These are phyloP conservation scores for Aspergillus steynii DNA, from an alignment of 495 filamentous ascomycete species.

Conservation along the genomic window DNA sequence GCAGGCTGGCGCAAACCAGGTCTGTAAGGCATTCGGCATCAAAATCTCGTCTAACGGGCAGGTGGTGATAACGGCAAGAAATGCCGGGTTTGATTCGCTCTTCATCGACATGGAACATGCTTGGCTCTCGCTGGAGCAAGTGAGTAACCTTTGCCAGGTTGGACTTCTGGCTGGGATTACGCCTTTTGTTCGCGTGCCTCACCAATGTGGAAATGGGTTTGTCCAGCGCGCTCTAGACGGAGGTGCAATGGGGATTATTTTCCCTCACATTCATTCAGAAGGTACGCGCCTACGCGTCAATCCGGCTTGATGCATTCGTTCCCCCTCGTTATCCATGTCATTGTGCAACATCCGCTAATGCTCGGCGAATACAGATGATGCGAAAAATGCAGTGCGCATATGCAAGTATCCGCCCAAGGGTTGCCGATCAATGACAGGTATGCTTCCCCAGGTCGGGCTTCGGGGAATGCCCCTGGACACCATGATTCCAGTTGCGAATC, in stretches of 20 bases:
- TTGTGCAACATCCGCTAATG: background rate
- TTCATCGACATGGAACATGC: conserved; percentile 2
- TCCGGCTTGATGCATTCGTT: too few species aligned
- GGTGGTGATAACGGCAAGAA: too few species aligned
- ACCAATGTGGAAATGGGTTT: background rate
- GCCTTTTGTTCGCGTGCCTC: conserved; percentile 2
- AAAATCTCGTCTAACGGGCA: too few species aligned
- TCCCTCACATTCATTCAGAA: background rate
- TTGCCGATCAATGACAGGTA: background rate
- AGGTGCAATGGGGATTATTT: background rate
- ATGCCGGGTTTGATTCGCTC: background rate
- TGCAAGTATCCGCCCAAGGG: background rate
- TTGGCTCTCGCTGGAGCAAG: background rate
- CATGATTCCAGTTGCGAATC: background rate
- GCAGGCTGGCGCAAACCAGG: too few species aligned
- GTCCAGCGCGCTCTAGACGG: conserved; percentile 1
- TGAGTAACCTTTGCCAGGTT: background rate
- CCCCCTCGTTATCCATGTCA: too few species aligned
- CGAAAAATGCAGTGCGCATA: background rate
- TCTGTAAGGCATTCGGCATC: too few species aligned
- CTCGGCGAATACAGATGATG: background rate
- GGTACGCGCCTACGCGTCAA: background rate
- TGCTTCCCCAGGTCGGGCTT: background rate
- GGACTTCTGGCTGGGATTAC: background rate
- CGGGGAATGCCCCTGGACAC: background rate